Evolutionary conservation across 1,139 yeast genomes (phyloP).

Genomic region (Trichomonascaceae sp.): DNA sequence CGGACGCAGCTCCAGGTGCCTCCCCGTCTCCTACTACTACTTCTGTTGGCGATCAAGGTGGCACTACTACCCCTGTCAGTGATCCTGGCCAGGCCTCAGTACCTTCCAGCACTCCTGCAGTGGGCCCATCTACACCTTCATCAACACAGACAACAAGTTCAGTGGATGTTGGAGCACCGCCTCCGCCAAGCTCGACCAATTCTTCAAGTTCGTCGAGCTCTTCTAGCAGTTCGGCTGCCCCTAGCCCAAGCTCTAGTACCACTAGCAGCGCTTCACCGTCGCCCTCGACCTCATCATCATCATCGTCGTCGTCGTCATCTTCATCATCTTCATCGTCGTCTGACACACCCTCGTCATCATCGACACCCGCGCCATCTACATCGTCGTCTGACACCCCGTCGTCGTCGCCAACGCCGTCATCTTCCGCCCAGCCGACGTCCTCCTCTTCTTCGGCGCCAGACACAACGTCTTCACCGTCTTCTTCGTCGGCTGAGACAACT

Average conservation of each 20-base stretch:
- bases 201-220: slow-evolving; percentile 3
- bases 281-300: slow-evolving; percentile 7
- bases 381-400: not conserved
- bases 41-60: not conserved
- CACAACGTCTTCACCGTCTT: not conserved
- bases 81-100: not conserved
- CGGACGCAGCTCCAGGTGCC: not conserved
- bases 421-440: not conserved
- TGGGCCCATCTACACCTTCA: not conserved
- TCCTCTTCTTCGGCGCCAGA: slow-evolving; percentile 1
- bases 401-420: slow-evolving; percentile 1
- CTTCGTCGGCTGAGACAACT: not conserved
- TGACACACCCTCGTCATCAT: slow-evolving; percentile 4
- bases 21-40: not conserved
- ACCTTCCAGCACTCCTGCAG: not conserved
- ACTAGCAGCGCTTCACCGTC: slow-evolving; percentile 8
- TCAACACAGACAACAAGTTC: slow-evolving; percentile 6
- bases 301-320: slow-evolving; percentile 1
- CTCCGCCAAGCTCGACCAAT: slow-evolving; percentile 5
- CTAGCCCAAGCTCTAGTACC: slow-evolving; percentile 7
- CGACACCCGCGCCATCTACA: slow-evolving; percentile 7
- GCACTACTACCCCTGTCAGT: not conserved
- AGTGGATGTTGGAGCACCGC: not conserved
- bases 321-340: not conserved
- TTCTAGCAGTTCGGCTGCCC: slow-evolving; percentile 1